Base-by-base conservation (phyloP, 495 filamentous ascomycete genomes). In the Penicillium arizonense region DNA sequence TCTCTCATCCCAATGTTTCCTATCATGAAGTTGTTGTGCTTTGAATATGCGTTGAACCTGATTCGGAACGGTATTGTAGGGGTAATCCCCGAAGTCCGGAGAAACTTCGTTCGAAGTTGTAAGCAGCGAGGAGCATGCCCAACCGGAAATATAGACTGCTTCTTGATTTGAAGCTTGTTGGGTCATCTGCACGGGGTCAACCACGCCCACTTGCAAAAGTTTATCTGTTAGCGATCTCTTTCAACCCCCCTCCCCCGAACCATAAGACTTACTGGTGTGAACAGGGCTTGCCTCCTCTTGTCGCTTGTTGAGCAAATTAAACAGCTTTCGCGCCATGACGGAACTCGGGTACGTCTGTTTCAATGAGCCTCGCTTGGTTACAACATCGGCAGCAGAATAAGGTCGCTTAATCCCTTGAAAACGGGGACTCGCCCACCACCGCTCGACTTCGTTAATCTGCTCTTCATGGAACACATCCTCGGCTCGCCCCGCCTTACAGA, bases 61-160 rank as follows among this genome's bases (percentile, higher is more conserved):
- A 70, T 97, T 98, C n/a, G 94, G 94, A 3, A 98, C 94, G 0
- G 94, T 98, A 65, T 97, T 96, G 71, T 98, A 98, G 3, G 94
- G 94, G 70, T 98, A 98, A 66, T 98, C 94, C 52, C 94, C 94
- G 66, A 98, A 95, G 66, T 98, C 94, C 5, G 94, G 87, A 2
- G 90, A 95, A 4, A 98, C 94, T 68, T 98, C 94, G 72, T 98
- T 97, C 18, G 94, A 97, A 1, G 83, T 87, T 1, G 95, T 97
- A 18, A 98, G 76, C 11, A 96, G 79, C 5, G 90, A 91, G 0
- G 91, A 96, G 72, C 95, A 97, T 3, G 95, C 94, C 94, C 94
- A 98, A 36, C 94, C 94, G 7, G 90, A 96, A 33, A 98, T 79
- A 72, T 98, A 98, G 14, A 98, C 80, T 5, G 96, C 87, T 70